Percentiles rank a stretch among this genome's conserved stretches.
These are phyloP conservation scores for Gossypioides kirkii DNA, from an alignment of 345 rosid genomes.

Conservation along the genomic window DNA sequence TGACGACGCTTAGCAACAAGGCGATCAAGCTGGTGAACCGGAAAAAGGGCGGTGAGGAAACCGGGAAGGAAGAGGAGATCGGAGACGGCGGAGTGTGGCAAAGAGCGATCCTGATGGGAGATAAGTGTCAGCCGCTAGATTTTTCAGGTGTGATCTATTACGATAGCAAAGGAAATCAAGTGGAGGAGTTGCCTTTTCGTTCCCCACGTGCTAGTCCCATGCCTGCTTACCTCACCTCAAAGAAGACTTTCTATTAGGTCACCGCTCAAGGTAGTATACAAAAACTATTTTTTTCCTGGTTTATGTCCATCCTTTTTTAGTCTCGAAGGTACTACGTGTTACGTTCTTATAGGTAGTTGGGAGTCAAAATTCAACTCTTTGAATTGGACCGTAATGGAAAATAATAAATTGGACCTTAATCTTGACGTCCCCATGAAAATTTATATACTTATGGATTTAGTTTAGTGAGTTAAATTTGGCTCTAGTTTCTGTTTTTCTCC, in stretches of 20 bases:
- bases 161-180: constrained; percentile 57
- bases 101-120: constrained; percentile 85
- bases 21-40: constrained; percentile 42
- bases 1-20: constrained; percentile 49
- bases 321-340: not conserved
- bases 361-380: not conserved
- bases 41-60: constrained; percentile 19
- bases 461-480: not conserved
- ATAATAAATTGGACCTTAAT: no score
- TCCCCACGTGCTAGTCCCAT: constrained; percentile 83
- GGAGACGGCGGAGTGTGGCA: constrained; percentile 92
- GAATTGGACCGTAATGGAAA: not conserved
- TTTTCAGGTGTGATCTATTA: constrained; percentile 83
- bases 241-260: not conserved
- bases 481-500: not conserved
- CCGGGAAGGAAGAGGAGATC: constrained; percentile 24
- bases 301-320: not conserved
- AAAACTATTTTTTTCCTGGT: not conserved
- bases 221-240: constrained; percentile 16
- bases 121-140: constrained; percentile 84
- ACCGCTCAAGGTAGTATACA: not conserved
- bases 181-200: constrained; percentile 56
- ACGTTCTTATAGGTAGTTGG: not conserved
- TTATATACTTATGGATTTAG: no score
- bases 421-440: no score